Evolutionary conservation across 1,284 basidiomycete genomes (phyloP).

Genomic region (Cryptococcus sp.): DNA sequence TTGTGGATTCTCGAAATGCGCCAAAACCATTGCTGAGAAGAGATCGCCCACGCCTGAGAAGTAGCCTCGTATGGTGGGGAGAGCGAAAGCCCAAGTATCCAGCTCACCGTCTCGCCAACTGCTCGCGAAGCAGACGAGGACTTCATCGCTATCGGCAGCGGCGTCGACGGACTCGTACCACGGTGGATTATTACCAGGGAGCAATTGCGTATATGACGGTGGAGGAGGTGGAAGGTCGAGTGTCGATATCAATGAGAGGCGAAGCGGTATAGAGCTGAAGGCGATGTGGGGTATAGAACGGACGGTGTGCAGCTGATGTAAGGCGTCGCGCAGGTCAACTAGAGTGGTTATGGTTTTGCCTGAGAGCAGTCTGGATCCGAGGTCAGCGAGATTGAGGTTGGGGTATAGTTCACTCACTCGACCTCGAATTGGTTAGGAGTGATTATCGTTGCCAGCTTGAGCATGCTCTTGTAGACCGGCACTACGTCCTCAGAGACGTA

Average conservation of each 20-base stretch:
- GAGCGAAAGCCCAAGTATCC: conserved; percentile 65
- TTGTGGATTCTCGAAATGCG: conserved; percentile 63
- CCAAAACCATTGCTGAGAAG: conserved; percentile 90
- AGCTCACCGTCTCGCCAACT: conserved; percentile 56
- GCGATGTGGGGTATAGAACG: conserved; percentile 83
- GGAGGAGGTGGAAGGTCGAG: conserved; percentile 47
- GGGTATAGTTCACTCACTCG: conserved; percentile 65
- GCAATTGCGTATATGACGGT: conserved; percentile 35
- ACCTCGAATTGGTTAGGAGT: conserved; percentile 99
- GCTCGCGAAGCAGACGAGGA: conserved; percentile 72
- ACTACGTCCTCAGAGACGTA: conserved; percentile 89
- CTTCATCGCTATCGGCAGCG: conserved; percentile 47
- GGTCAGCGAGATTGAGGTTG: background rate
- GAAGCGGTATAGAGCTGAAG: conserved; percentile 76
- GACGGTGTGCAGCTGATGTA: conserved; percentile 71
- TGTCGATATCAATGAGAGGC: conserved; percentile 32
- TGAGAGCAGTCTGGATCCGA: conserved; percentile 66
- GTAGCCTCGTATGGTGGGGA: conserved; percentile 84
- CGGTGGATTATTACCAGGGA: conserved; percentile 32
- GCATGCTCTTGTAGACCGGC: conserved; percentile 79
- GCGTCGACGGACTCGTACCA: conserved; percentile 41
- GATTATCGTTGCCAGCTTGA: conserved; percentile 82
- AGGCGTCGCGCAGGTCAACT: conserved; percentile 66
- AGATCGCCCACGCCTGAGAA: conserved; percentile 97
- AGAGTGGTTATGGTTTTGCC: conserved; percentile 68